These are phyloP conservation scores for Plasmopara halstedii DNA, from an alignment of 352 stramenopile genomes.

Conservation along the genomic window DNA sequence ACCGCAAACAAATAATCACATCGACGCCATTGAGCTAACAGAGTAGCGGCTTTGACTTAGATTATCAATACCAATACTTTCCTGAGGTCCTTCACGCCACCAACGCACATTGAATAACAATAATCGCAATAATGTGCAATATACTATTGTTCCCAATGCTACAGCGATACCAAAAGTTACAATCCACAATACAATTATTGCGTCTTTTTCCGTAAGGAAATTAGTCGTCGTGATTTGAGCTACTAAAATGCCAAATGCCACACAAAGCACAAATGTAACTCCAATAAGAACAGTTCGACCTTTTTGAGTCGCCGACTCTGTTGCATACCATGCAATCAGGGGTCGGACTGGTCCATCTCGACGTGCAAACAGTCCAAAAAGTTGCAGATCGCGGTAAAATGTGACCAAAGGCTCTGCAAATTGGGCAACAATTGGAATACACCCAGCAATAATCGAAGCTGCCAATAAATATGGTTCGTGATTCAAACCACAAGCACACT, in stretches of 20 bases:
- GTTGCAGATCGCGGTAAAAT: constrained; percentile 50
- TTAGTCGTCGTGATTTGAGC: constrained; percentile 27
- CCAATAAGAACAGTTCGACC: constrained; percentile 30
- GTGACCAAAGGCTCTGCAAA: constrained; percentile 48
- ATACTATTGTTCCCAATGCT: constrained; percentile 37
- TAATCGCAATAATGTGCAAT: constrained; percentile 30
- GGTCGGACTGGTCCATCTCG: constrained; percentile 24
- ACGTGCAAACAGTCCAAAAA: constrained; percentile 35
- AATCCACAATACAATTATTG: constrained; percentile 35
- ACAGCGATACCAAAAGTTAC: constrained; percentile 38
- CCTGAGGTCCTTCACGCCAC: constrained; percentile 15
- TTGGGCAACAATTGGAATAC: constrained; percentile 30
- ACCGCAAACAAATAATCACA: no score
- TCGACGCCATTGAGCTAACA: no score
- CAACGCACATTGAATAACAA: constrained; percentile 41
- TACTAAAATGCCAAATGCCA: constrained; percentile 29
- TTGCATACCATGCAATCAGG: constrained; percentile 23
- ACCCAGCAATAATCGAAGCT: constrained; percentile 33
- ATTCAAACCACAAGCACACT: constrained; percentile 39
- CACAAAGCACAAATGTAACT: constrained; percentile 23
- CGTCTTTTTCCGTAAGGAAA: constrained; percentile 27
- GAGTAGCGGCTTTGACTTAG: no score
- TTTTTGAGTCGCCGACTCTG: constrained; percentile 22
- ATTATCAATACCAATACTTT: no score
- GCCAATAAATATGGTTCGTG: constrained; percentile 32